These are phyloP conservation scores for Prinsepia uniflora DNA, from an alignment of 306 rosid species.

Conservation along the genomic window DNA sequence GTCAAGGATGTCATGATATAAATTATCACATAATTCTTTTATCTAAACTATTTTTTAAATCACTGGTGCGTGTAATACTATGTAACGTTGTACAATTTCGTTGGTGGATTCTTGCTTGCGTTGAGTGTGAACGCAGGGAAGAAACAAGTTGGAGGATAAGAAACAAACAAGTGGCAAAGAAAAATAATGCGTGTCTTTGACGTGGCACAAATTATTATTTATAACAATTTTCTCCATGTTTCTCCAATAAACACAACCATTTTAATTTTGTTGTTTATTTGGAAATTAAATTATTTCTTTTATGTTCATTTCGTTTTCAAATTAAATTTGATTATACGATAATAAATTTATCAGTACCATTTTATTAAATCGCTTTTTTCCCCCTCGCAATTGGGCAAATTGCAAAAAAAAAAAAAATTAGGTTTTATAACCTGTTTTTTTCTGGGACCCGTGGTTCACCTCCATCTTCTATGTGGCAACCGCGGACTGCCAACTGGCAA, in stretches of 20 bases:
- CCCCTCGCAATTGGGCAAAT: slow-evolving; percentile 8
- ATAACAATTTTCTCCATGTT: background rate
- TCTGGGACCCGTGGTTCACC: slow-evolving; percentile 11
- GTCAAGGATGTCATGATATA: slow-evolving; percentile 25
- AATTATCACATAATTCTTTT: background rate
- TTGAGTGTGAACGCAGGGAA: slow-evolving; percentile 30
- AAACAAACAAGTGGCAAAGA: slow-evolving; percentile 1
- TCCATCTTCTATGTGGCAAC: background rate
- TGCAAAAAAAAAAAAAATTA: background rate
- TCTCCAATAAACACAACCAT: background rate
- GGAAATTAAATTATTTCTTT: background rate
- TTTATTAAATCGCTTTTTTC: too few relatives aligned
- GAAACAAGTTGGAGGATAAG: slow-evolving; percentile 17
- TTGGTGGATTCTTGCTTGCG: slow-evolving; percentile 1
- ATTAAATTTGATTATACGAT: too few relatives aligned
- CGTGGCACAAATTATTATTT: slow-evolving; percentile 10
- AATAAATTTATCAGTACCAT: too few relatives aligned
- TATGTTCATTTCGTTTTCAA: too few relatives aligned
- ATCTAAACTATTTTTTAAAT: too few relatives aligned
- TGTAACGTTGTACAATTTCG: background rate
- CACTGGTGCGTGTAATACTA: background rate
- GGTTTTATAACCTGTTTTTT: background rate
- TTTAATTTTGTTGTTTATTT: background rate
- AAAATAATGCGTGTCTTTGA: slow-evolving; percentile 20
- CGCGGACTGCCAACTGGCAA: background rate